Conservation (phyloP, 1,139 yeast genomes). For the Blastobotrys apis region DNA sequence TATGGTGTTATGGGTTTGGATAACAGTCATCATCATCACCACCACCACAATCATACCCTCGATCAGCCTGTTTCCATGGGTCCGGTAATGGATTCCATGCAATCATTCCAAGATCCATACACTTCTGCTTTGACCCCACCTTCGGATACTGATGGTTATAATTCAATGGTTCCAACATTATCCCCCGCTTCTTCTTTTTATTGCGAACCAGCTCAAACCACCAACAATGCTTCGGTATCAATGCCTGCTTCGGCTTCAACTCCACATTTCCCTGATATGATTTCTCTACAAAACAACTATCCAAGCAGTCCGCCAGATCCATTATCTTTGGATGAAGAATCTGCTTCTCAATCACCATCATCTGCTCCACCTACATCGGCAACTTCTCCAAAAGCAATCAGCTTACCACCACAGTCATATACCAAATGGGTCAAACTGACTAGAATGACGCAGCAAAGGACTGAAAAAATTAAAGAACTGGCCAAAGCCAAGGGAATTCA, state of each 20-base stretch:
- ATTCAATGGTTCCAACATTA: not conserved
- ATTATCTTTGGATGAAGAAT: constrained; percentile 1
- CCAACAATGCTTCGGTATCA: not conserved
- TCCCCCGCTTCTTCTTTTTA: constrained; percentile 10
- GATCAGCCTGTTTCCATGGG: constrained; percentile 3
- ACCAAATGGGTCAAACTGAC: constrained; percentile 33
- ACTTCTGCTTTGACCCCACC: constrained; percentile 11
- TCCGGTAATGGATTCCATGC: not conserved
- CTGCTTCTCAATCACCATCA: constrained; percentile 3
- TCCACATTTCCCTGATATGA: constrained; percentile 2
- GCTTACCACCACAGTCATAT: constrained; percentile 19
- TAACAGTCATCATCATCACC: not conserved
- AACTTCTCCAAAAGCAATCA: constrained; percentile 3
- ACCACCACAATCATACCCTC: not conserved
- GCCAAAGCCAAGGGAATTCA: constrained; percentile 33
- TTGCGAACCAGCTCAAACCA: constrained; percentile 3
- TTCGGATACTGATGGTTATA: constrained; percentile 1
- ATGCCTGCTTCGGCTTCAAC: not conserved
- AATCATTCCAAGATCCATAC: constrained; percentile 4
- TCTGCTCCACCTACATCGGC: constrained; percentile 6
- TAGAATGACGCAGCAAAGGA: constrained; percentile 29
- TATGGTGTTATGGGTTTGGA: not conserved
- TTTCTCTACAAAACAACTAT: not conserved
- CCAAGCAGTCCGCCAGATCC: not conserved
- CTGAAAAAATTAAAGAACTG: constrained; percentile 27